Evolutionary conservation across 495 filamentous ascomycete genomes (phyloP), one percentile per base, ranked within the genome.

Genomic region (Podospora conica): DNA sequence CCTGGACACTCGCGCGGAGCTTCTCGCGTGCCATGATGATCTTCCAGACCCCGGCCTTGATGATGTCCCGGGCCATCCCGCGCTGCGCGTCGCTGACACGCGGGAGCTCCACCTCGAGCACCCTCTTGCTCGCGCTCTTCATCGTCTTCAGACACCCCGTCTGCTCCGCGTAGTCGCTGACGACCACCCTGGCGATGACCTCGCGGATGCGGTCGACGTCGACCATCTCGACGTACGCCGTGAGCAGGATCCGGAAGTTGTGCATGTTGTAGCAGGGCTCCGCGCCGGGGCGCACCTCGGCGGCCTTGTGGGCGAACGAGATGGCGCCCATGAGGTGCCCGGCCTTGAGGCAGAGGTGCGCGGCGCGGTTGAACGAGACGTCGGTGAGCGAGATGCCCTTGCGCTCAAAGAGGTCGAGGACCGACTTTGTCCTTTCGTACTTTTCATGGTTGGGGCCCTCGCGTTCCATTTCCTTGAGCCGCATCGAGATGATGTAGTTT

Each of bases 171-270:
- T 75, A 74, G 12, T 64, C 29, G 68, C 75, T 77, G 27, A 53
- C 33, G 15, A 72, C 60, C 6, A 74, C 69, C 58, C 66, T 71
- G 7, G 66, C 60, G n/a, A 80, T 29, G 5, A 78, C 71, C 24
- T 70, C 65, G 2, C 68, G 64, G 55, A 84, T 71, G 23, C 74
- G 76, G 12, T 59, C 65, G 7, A 69, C 29, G 63, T 83, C 76
- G 11, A 69, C 62, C 7, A 81, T 66, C 18, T 65, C 48, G 12
- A 78, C 68, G 59, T 80, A 83, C 20, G 73, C 72, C n/a, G 40
- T 66, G 10, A 83, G 68, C 53, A 82, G 67, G 56, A 76, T 74
- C 22, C 65, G 73, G 66, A 80, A 83, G 69, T 71, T 81, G 20
- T 61, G 70, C n/a, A 66, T 69, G 60, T 71, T 78, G 69, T 74